Percentiles rank a stretch among this genome's conserved stretches.
Conservation (phyloP, 2,329 filamentous ascomycete species). For the Alternaria triticina region DNA sequence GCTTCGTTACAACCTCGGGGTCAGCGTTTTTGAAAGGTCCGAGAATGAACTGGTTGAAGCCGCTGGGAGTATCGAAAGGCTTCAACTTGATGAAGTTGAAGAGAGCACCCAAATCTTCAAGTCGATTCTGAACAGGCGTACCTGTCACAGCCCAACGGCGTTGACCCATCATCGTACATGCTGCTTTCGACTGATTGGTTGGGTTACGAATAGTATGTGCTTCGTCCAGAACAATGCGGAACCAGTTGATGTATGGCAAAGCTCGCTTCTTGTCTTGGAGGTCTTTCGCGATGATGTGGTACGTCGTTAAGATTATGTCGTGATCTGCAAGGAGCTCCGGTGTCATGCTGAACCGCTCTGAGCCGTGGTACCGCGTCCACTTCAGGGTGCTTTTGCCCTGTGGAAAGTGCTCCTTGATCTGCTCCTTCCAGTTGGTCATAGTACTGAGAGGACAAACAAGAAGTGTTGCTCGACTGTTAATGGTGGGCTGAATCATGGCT, state of each 20-base stretch:
- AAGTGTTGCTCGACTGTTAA: slow-evolving; percentile 80
- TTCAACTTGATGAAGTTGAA: slow-evolving; percentile 83
- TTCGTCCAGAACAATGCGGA: slow-evolving; percentile 91
- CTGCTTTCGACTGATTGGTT: slow-evolving; percentile 82
- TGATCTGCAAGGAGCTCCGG: slow-evolving; percentile 71
- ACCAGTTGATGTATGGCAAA: slow-evolving; percentile 83
- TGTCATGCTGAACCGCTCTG: slow-evolving; percentile 68
- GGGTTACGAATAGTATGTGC: slow-evolving; percentile 93
- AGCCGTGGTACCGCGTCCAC: slow-evolving; percentile 87
- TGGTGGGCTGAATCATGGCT: slow-evolving; percentile 39
- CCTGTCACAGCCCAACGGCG: slow-evolving; percentile 97
- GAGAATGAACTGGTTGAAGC: slow-evolving; percentile 81
- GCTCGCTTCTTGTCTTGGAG: slow-evolving; percentile 67
- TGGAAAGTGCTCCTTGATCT: slow-evolving; percentile 82
- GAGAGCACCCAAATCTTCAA: slow-evolving; percentile 83
- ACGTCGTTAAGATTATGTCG: slow-evolving; percentile 91
- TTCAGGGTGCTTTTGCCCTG: slow-evolving; percentile 62
- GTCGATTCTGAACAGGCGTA: slow-evolving; percentile 90
- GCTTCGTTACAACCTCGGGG: slow-evolving; percentile 79
- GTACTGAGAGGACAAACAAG: slow-evolving; percentile 90
- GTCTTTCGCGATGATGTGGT: slow-evolving; percentile 85
- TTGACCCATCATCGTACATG: slow-evolving; percentile 78
- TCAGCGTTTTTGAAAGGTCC: slow-evolving; percentile 87
- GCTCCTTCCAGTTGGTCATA: slow-evolving; percentile 92
- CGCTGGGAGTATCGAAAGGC: slow-evolving; percentile 79